phyloP scores from a whole-genome alignment of 768 basidiomycete species.

The Amanita thiersii region DNA sequence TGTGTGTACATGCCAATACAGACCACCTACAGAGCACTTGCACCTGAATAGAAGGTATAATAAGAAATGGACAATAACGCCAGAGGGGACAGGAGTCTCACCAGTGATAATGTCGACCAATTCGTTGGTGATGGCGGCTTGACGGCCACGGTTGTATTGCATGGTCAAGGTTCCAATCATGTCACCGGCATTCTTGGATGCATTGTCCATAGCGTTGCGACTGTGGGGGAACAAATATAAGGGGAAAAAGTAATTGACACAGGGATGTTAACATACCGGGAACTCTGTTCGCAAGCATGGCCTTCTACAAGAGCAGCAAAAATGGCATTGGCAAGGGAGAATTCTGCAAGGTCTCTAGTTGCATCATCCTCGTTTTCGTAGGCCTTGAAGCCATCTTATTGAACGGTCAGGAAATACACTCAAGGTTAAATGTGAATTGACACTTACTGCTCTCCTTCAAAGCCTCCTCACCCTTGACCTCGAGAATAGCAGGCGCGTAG shows the following conservation, averaged over 20 bases:
- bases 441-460: constrained; percentile 75
- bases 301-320: constrained; percentile 91
- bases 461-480: constrained; percentile 75
- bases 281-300: constrained; percentile 91
- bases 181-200: constrained; percentile 95
- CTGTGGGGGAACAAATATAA: constrained; percentile 27
- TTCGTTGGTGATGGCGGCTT: constrained; percentile 96
- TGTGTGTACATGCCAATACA: constrained; percentile 4
- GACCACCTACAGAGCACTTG: constrained; percentile 31
- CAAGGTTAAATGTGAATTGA: neutral
- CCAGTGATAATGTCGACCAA: constrained; percentile 89
- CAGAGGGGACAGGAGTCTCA: constrained; percentile 23
- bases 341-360: constrained; percentile 89
- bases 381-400: constrained; percentile 78
- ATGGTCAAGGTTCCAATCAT: constrained; percentile 86
- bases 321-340: constrained; percentile 94
- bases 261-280: constrained; percentile 47
- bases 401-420: neutral
- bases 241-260: neutral
- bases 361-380: constrained; percentile 99
- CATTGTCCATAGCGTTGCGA: constrained; percentile 99
- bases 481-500: constrained; percentile 71
- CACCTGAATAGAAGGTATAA: constrained; percentile 21
- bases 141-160: constrained; percentile 98
- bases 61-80: neutral